Conservation (phyloP, 108 stramenopile species). For the Cyclotella cryptica region DNA sequence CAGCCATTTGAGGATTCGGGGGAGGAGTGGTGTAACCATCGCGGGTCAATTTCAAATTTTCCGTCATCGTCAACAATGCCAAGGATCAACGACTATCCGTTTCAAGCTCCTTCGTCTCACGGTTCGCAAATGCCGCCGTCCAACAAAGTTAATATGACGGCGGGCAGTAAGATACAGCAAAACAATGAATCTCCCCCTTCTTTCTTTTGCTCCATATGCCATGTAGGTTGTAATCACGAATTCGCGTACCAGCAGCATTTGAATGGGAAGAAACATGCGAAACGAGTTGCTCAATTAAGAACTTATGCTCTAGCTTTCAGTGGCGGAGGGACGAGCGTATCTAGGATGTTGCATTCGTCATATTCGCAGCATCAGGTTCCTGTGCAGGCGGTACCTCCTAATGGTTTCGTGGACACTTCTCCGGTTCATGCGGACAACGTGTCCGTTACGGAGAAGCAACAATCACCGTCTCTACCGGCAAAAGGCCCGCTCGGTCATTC, state of each 20-base stretch:
- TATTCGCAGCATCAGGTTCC: neutral
- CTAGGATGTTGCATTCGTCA: neutral
- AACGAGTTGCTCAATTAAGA: conserved; percentile 10
- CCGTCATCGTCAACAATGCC: too few relatives aligned
- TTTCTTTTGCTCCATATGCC: conserved; percentile 14
- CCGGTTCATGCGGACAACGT: too few relatives aligned
- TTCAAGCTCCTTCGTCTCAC: too few relatives aligned
- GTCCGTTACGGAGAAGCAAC: neutral
- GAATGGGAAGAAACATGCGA: conserved; percentile 32
- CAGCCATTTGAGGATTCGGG: too few relatives aligned
- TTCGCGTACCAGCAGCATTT: conserved; percentile 17
- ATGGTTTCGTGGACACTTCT: too few relatives aligned
- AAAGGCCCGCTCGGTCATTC: neutral
- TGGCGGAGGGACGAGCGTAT: neutral
- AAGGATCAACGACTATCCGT: too few relatives aligned
- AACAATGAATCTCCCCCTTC: too few relatives aligned
- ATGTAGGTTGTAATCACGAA: conserved; percentile 18
- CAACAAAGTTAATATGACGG: too few relatives aligned
- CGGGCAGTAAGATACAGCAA: too few relatives aligned
- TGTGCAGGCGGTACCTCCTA: neutral
- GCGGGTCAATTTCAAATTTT: too few relatives aligned
- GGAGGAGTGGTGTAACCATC: too few relatives aligned
- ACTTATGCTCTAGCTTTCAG: neutral
- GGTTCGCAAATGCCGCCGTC: too few relatives aligned
- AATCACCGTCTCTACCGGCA: neutral